These are phyloP conservation scores for Alternaria conjuncta DNA, from an alignment of 2,329 filamentous ascomycete genomes.

Conservation along the genomic window DNA sequence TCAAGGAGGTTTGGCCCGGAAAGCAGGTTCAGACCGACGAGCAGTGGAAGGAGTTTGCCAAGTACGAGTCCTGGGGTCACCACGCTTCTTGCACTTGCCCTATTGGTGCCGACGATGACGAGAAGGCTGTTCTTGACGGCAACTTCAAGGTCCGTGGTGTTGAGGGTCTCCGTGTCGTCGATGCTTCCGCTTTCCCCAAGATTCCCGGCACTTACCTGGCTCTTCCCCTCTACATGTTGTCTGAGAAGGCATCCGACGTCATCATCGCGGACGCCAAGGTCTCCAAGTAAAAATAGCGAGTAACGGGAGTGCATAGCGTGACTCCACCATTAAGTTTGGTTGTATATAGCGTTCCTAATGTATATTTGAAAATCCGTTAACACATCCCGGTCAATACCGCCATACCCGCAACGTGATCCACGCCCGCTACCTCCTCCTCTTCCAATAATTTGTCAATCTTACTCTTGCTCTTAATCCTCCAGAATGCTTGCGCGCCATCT, in stretches of 20 bases:
- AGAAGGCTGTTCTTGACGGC: conserved; percentile 60
- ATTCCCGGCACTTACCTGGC: conserved; percentile 61
- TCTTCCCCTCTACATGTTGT: conserved; percentile 62
- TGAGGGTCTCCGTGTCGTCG: conserved; percentile 59
- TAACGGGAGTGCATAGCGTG: not conserved
- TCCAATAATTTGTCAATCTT: conserved; percentile 69
- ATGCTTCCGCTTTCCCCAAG: conserved; percentile 39
- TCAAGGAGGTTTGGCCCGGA: conserved; percentile 59
- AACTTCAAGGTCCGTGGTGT: conserved; percentile 62
- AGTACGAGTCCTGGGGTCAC: conserved; percentile 53
- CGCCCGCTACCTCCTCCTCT: conserved; percentile 35
- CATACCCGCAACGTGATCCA: conserved; percentile 31
- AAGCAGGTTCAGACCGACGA: conserved; percentile 51
- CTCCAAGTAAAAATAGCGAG: not conserved
- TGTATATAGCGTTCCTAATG: not conserved
- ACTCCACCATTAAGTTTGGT: not conserved
- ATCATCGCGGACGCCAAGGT: conserved; percentile 50
- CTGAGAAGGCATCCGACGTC: conserved; percentile 67
- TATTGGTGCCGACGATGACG: conserved; percentile 59
- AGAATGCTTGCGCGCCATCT: conserved; percentile 75
- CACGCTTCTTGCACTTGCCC: conserved; percentile 65
- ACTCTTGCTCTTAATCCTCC: conserved; percentile 71
- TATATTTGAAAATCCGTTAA: conserved; percentile 9
- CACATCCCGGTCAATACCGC: conserved; percentile 43
- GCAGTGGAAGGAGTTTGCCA: conserved; percentile 47